Conservation (phyloP, 2,329 filamentous ascomycete species). For the Aspergillus calidoustus region DNA sequence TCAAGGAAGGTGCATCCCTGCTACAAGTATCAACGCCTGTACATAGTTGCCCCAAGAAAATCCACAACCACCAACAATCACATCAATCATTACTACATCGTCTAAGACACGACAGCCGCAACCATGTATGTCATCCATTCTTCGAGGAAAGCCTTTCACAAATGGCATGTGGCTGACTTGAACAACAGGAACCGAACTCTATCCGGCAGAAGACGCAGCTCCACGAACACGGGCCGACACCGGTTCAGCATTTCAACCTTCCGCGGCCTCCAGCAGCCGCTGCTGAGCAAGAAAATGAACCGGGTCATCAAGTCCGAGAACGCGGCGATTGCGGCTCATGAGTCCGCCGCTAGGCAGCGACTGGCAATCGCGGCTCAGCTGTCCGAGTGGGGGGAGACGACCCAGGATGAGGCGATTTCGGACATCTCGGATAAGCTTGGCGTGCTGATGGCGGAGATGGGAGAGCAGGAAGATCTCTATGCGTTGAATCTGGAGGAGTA, state of each 20-base stretch:
- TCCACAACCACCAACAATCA: not conserved
- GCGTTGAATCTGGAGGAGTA: constrained; percentile 87
- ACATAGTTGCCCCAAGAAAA: not conserved
- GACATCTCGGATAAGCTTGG: constrained; percentile 96
- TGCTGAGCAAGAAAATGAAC: constrained; percentile 86
- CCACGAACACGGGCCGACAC: constrained; percentile 48
- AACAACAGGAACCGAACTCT: constrained; percentile 47
- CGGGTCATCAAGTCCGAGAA: constrained; percentile 95
- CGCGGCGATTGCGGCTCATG: constrained; percentile 81
- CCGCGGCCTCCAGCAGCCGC: constrained; percentile 81
- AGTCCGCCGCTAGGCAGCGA: constrained; percentile 82
- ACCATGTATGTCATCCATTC: constrained; percentile 18
- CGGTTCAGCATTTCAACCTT: constrained; percentile 87
- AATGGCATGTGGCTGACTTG: not conserved
- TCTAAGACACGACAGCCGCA: not conserved
- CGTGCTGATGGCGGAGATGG: constrained; percentile 87
- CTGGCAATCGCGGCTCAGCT: constrained; percentile 85
- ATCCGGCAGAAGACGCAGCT: constrained; percentile 45
- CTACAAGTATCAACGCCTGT: not conserved
- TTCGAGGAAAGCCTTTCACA: not conserved
- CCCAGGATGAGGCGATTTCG: constrained; percentile 80
- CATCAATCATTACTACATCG: constrained; percentile 8
- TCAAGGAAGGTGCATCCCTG: constrained; percentile 12
- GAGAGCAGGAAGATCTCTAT: constrained; percentile 89
- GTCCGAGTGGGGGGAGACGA: constrained; percentile 95